These are phyloP conservation scores for Bacidia rubella DNA, from an alignment of 495 filamentous ascomycete genomes.

Conservation along the genomic window DNA sequence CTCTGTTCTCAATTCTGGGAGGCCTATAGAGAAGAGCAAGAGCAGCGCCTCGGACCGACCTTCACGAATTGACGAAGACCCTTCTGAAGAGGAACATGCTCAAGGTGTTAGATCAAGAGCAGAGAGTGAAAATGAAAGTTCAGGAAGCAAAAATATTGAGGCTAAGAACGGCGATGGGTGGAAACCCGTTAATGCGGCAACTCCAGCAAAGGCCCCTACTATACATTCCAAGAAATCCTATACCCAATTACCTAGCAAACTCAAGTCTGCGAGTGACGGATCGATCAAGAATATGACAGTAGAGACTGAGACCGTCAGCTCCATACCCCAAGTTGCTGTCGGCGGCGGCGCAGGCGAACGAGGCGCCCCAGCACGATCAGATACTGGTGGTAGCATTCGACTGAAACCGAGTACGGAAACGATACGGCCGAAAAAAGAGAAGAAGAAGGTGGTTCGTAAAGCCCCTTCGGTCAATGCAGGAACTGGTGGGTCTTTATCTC, in stretches of 20 bases:
- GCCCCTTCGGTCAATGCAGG: slow-evolving; percentile 54
- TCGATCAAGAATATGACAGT: slow-evolving; percentile 90
- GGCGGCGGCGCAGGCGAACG: slow-evolving; percentile 53
- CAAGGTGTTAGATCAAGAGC: slow-evolving; percentile 23
- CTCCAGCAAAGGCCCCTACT: slow-evolving; percentile 20
- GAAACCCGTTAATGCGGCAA: slow-evolving; percentile 17
- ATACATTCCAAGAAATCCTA: slow-evolving; percentile 33
- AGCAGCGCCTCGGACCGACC: slow-evolving; percentile 12
- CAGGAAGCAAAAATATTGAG: slow-evolving; percentile 30
- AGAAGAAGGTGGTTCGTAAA: slow-evolving; percentile 65
- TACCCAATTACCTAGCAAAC: slow-evolving; percentile 36
- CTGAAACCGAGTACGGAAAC: slow-evolving; percentile 85
- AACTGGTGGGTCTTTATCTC: slow-evolving; percentile 47
- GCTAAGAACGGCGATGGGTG: slow-evolving; percentile 21
- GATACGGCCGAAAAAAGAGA: slow-evolving; percentile 82
- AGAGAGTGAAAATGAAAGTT: slow-evolving; percentile 40
- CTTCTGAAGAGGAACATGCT: slow-evolving; percentile 27
- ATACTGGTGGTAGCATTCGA: slow-evolving; percentile 60
- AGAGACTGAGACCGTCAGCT: slow-evolving; percentile 90
- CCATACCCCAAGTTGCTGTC: slow-evolving; percentile 78
- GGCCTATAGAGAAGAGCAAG: background rate
- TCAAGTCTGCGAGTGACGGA: slow-evolving; percentile 52
- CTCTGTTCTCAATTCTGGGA: slow-evolving; percentile 26
- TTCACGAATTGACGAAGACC: slow-evolving; percentile 15
- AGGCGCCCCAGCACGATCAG: slow-evolving; percentile 34